Conservation (phyloP, 2,329 filamentous ascomycete genomes). For the Sporothrix dimorphospora region DNA sequence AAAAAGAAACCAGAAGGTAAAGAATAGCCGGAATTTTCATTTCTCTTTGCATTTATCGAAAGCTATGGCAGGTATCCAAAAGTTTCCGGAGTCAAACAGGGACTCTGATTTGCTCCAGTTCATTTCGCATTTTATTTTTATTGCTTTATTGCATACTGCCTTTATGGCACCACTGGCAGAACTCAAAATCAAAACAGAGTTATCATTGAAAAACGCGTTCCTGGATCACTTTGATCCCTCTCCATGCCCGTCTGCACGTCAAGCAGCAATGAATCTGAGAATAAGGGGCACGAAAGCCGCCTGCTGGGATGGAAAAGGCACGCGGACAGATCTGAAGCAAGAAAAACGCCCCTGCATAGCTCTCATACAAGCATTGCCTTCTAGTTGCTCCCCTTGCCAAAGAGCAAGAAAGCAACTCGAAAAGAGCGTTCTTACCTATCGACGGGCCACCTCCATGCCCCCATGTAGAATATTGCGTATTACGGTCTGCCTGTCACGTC, state of each 20-base stretch:
- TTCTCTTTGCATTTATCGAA: constrained; percentile 2
- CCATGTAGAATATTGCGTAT: background rate
- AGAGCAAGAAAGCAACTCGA: background rate
- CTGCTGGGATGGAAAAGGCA: background rate
- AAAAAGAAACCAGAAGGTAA: background rate
- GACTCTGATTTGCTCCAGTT: constrained; percentile 4
- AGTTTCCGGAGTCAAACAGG: constrained; percentile 7
- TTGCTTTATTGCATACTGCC: constrained; percentile 10
- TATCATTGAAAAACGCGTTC: background rate
- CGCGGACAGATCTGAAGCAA: constrained; percentile 12
- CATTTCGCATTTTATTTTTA: constrained; percentile 4
- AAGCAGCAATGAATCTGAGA: background rate
- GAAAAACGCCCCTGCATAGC: constrained; percentile 18
- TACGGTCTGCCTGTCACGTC: background rate
- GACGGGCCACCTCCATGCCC: background rate
- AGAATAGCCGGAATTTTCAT: background rate
- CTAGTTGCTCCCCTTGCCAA: background rate
- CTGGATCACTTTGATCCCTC: background rate
- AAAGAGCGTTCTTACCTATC: background rate
- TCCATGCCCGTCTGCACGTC: background rate
- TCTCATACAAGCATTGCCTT: background rate
- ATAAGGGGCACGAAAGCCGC: background rate
- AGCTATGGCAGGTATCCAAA: constrained; percentile 9
- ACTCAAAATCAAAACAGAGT: background rate
- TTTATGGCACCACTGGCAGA: background rate